Percentiles rank a stretch among this genome's conserved stretches.
phyloP scores from a whole-genome alignment of 1,284 basidiomycete genomes.

The Papiliotrema laurentii region DNA sequence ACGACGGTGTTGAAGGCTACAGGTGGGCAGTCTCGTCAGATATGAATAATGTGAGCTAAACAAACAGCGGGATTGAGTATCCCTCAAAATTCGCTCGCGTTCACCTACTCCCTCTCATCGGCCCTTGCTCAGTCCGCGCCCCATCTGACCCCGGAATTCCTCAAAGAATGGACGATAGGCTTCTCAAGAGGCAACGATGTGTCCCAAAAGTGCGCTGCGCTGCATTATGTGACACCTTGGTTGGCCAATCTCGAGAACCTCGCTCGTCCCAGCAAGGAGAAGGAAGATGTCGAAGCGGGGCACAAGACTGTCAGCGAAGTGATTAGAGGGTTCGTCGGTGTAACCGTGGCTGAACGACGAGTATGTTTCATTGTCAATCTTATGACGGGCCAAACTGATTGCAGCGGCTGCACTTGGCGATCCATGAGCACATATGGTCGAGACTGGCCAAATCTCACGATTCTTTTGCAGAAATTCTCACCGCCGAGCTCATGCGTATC shows the following conservation, averaged over 20 bases:
- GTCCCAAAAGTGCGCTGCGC: constrained; percentile 63
- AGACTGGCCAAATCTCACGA: constrained; percentile 67
- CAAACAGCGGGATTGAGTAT: constrained; percentile 59
- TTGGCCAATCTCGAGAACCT: constrained; percentile 70
- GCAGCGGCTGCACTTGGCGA: constrained; percentile 59
- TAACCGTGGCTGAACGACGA: constrained; percentile 66
- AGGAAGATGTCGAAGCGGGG: constrained; percentile 18
- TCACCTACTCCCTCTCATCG: constrained; percentile 64
- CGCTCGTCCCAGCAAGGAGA: constrained; percentile 60
- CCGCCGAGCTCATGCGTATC: constrained; percentile 71
- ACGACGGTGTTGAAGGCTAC: constrained; percentile 58
- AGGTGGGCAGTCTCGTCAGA: constrained; percentile 52
- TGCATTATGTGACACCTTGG: constrained; percentile 82
- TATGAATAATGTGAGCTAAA: background rate
- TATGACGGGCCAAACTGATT: background rate
- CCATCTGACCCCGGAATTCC: constrained; percentile 76
- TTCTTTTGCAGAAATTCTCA: constrained; percentile 61
- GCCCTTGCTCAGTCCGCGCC: constrained; percentile 67
- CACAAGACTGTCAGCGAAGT: constrained; percentile 60
- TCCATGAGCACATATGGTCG: constrained; percentile 70
- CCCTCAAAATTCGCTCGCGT: constrained; percentile 64
- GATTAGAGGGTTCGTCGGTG: constrained; percentile 66
- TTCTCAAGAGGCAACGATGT: constrained; percentile 56
- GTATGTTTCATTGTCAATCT: constrained; percentile 46
- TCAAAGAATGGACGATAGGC: constrained; percentile 67